These are phyloP conservation scores for Schrenkiella parvula DNA, from an alignment of 345 rosid species.

Conservation along the genomic window DNA sequence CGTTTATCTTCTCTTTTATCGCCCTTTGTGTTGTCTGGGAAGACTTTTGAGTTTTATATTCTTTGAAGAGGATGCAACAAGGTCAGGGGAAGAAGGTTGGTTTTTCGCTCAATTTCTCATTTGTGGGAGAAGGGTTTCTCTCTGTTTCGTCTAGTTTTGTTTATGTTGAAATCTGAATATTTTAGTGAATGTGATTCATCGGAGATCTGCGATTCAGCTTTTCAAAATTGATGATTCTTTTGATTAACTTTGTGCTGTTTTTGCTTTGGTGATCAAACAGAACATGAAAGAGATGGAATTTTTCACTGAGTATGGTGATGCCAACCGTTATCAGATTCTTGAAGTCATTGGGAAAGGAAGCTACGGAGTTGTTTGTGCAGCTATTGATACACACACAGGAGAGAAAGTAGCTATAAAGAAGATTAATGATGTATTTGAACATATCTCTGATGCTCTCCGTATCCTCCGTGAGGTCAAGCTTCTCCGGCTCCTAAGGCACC, in stretches of 20 bases:
- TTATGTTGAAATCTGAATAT: neutral
- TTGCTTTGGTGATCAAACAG: slow-evolving; percentile 29
- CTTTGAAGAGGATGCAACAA: slow-evolving; percentile 41
- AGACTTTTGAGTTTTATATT: neutral
- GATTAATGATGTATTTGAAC: slow-evolving; percentile 87
- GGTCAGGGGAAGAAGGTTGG: slow-evolving; percentile 40
- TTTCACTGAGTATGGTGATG: slow-evolving; percentile 97
- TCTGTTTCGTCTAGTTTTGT: too few relatives aligned
- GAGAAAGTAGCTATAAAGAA: slow-evolving; percentile 94
- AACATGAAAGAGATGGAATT: slow-evolving; percentile 74
- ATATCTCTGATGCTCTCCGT: slow-evolving; percentile 80
- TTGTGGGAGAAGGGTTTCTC: too few relatives aligned
- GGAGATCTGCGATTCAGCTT: neutral
- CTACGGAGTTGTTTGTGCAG: slow-evolving; percentile 99
- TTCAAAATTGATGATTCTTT: neutral
- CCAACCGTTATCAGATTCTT: slow-evolving; percentile 77
- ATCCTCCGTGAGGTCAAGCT: slow-evolving; percentile 91
- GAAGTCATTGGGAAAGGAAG: slow-evolving; percentile 97
- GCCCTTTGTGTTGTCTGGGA: neutral
- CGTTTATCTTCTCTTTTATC: neutral
- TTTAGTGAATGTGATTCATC: neutral
- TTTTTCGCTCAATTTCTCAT: neutral
- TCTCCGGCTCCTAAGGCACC: slow-evolving; percentile 82
- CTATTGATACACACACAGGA: slow-evolving; percentile 87
- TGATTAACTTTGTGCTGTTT: neutral